phyloP scores from a whole-genome alignment of 2,329 filamentous ascomycete genomes.

The Phialophora expanda region DNA sequence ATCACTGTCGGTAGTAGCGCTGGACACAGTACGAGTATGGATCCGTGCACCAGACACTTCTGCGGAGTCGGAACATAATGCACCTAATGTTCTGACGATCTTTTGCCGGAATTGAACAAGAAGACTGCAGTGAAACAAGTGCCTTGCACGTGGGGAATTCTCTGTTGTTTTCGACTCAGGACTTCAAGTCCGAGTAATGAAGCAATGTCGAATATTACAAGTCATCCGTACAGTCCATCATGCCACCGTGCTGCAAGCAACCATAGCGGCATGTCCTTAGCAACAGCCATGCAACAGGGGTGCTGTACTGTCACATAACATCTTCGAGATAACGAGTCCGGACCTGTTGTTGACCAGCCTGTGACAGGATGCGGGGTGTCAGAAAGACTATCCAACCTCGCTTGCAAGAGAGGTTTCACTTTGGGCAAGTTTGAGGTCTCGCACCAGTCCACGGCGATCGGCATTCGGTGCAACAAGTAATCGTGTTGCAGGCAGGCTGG shows the following conservation, averaged over 20 bases:
- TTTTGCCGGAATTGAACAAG: background rate
- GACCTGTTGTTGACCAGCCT: background rate
- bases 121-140: slow-evolving; percentile 20
- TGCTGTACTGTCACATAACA: slow-evolving; percentile 6
- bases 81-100: background rate
- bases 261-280: background rate
- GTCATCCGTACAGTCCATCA: background rate
- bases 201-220: background rate
- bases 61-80: background rate
- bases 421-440: slow-evolving; percentile 2
- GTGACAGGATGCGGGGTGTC: slow-evolving; percentile 19
- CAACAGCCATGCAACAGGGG: background rate
- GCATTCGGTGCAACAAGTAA: background rate
- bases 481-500: background rate
- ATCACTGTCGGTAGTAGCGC: background rate
- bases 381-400: slow-evolving; percentile 8
- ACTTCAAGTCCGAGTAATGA: background rate
- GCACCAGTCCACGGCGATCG: background rate
- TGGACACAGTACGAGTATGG: background rate
- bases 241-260: background rate
- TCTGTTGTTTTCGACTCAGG: slow-evolving; percentile 3
- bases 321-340: background rate
- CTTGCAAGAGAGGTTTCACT: slow-evolving; percentile 19
- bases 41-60: background rate
- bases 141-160: slow-evolving; percentile 14